Evolutionary conservation across 495 filamentous ascomycete genomes (phyloP), one percentile per base, ranked within the genome.

Genomic region (Hypomontagnella submonticulosa): DNA sequence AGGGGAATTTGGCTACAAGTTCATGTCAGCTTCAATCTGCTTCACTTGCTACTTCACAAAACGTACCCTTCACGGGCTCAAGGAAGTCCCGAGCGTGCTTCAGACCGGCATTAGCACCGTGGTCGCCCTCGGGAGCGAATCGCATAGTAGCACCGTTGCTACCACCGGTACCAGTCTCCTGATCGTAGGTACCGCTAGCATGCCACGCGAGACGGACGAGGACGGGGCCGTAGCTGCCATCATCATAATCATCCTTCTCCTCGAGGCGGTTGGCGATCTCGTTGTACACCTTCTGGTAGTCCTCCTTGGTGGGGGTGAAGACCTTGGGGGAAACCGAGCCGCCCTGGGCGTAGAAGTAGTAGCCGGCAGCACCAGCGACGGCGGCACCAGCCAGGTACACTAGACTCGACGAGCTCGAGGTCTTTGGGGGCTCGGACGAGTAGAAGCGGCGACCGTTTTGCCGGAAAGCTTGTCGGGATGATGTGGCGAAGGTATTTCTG

Each of bases 71-170:
- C 71, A 97, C 81, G 62, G 92, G 90, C 79, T 96, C 91, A 20
- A 97, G 82, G 85, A 97, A 96, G 81, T 97, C 91, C 37, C 94
- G 89, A 62, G 94, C 95, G 61, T 84, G 79, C 77, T 90, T 89
- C 70, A 99, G 84, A 67, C 95, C 95, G 52, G 94, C 92, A 69
- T 97, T 97, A 76, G 94, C 95, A 66, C 93, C 93, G 79, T 99
- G 95, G 74, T 89, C 90, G 40, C 85, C 84, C 82, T 97, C 95
- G 37, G 95, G 95, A 38, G 88, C 83, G 78, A 99, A 99, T 76
- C 95, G 87, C 95, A 99, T 99, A 69, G 95, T 99, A 54, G 95
- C 93, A 63, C 95, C 95, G 76, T 99, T 96, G 80, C 89, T 93
- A 61, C 95, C 95, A 70, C 95, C 95, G 38, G 95, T 97, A 68